Conservation (phyloP, 1,139 yeast species). For the Zygoascus hellenicus region DNA sequence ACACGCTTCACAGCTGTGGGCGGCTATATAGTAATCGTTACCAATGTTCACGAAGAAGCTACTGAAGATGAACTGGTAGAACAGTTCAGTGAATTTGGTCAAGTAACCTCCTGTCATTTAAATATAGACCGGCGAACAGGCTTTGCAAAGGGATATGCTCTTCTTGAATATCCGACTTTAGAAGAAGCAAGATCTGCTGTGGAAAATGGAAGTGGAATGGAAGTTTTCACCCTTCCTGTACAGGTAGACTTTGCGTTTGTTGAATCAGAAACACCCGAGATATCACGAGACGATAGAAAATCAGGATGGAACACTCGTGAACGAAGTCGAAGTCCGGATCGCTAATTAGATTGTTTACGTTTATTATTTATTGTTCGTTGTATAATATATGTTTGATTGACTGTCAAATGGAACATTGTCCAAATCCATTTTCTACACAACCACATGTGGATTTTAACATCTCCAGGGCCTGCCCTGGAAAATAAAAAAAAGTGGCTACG, state of each 20-base stretch:
- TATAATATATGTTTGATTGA: background rate
- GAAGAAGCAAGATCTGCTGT: conserved; percentile 38
- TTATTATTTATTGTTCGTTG: background rate
- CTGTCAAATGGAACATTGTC: background rate
- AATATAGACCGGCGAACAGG: conserved; percentile 43
- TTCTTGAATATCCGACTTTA: conserved; percentile 34
- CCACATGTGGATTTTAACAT: conserved; percentile 17
- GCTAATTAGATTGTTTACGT: background rate
- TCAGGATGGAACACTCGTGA: background rate
- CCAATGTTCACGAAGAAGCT: conserved; percentile 43
- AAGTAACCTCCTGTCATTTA: conserved; percentile 36
- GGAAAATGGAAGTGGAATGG: conserved; percentile 30
- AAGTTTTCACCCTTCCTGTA: conserved; percentile 33
- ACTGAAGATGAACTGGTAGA: conserved; percentile 43
- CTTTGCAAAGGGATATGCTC: conserved; percentile 41
- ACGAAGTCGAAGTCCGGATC: conserved; percentile 5
- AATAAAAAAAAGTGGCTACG: conserved; percentile 19
- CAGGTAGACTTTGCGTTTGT: conserved; percentile 40
- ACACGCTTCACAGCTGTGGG: conserved; percentile 28
- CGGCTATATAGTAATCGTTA: conserved; percentile 41
- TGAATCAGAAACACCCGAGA: conserved; percentile 17
- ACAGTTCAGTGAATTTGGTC: conserved; percentile 39
- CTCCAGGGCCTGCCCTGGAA: conserved; percentile 13
- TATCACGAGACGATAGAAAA: conserved; percentile 5
- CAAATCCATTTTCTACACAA: background rate